Percentiles rank a stretch among this genome's conserved stretches.
phyloP scores from a whole-genome alignment of 106 monocot genomes.

The Cymbidium sinense region DNA sequence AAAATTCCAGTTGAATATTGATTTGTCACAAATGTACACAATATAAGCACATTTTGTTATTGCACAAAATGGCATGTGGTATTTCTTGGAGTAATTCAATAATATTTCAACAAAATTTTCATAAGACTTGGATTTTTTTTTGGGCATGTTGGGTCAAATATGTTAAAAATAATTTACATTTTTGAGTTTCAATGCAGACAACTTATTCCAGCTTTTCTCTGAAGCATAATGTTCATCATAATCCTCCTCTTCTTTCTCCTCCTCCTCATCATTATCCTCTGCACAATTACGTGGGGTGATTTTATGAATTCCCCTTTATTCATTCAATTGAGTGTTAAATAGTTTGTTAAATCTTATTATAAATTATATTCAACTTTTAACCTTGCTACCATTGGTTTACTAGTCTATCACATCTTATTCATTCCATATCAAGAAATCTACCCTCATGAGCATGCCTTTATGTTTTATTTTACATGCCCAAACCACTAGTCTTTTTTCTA shows the following conservation, averaged over 20 bases:
- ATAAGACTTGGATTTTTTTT: not conserved
- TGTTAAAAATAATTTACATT: not conserved
- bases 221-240: not conserved
- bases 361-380: not conserved
- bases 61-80: not conserved
- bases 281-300: not conserved
- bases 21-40: not conserved
- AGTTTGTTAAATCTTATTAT: not conserved
- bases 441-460: not conserved
- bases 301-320: not conserved
- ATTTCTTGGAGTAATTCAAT: not conserved
- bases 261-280: not conserved
- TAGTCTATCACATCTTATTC: not conserved
- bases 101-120: not conserved
- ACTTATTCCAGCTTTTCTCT: not conserved
- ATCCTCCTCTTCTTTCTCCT: not conserved
- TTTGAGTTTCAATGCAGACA: not conserved
- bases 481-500: not conserved
- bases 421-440: not conserved
- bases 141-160: not conserved
- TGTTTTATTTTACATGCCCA: not conserved
- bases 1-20: not conserved
- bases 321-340: not conserved
- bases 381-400: not conserved
- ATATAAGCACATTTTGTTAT: not conserved